Evolutionary conservation across 208 protist species (phyloP), one percentile per base, ranked within the genome.

Genomic region (Entamoeba invadens): DNA sequence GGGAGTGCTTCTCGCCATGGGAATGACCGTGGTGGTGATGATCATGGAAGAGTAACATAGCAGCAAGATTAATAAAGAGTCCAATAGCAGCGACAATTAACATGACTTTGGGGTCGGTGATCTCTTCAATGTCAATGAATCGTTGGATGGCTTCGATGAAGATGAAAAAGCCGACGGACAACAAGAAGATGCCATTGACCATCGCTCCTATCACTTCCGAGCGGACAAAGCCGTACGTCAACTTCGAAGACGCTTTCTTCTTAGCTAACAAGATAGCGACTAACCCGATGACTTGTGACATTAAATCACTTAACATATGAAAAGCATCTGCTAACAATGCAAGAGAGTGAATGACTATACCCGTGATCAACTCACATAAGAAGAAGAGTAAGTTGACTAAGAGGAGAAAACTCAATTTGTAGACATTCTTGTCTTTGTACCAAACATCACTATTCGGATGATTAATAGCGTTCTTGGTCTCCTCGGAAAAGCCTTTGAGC

Each of bases 11-110:
- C 44, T 95, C 93, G 35, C 35, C 94, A 50, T 96, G 96, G 35
- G 93, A 92, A 77, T 96, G 96, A 44, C 94, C 95, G 45, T 95
- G 94, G 44, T 94, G 95, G 21, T 95, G 92, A 51, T 77, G n/a
- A 12, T 57, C 46, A 16, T 72, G 92, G 51, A 95, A 93, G 35
- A 93, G 16, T 45, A 38, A 51, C 10, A 94, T 25, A 46, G 51
- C 92, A 47, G 94, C 44, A 44, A 95, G 51, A 47, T 95, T 95
- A 18, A 95, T 31, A 12, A 94, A 46, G 6, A 94, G n/a, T 47
- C 95, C 95, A 93, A 77, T 3, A 46, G 10, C 92, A 44, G 93
- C 94, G 44, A 95, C 92, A 93, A 46, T 94, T 21, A 94, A 46
- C 3, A 95, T 50, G 8, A 95, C 25, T 2, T 92, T 57, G 16